A percentile compares a stretch with the other conserved stretches of the same genome.
Conservation (phyloP, 2,329 filamentous ascomycete genomes). For the Alternaria burnsii region DNA sequence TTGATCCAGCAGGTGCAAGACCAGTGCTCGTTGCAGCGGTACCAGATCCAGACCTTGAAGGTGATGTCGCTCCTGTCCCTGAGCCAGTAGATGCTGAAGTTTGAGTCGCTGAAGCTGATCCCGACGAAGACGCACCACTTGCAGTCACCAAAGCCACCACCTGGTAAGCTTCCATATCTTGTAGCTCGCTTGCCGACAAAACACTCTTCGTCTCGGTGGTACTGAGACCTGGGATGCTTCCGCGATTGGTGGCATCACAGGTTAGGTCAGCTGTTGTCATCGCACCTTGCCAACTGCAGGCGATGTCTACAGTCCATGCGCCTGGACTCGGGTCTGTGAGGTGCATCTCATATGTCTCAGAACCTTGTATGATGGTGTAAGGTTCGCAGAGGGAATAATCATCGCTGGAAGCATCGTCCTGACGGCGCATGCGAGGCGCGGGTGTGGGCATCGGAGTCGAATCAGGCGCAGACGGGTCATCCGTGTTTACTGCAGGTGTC, state of each 20-base stretch:
- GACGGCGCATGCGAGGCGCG: conserved; percentile 30
- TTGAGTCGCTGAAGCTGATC: conserved; percentile 12
- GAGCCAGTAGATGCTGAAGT: not conserved
- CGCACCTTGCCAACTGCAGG: conserved; percentile 35
- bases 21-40: conserved; percentile 22
- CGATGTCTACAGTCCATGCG: conserved; percentile 28
- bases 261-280: conserved; percentile 33
- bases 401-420: conserved; percentile 9
- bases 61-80: conserved; percentile 14
- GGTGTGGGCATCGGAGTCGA: conserved; percentile 23
- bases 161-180: conserved; percentile 9
- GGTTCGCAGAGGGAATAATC: conserved; percentile 27
- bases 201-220: conserved; percentile 3
- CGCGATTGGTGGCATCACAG: conserved; percentile 27
- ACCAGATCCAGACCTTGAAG: conserved; percentile 21
- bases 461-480: not conserved
- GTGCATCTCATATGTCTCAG: conserved; percentile 28
- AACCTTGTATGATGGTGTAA: conserved; percentile 37
- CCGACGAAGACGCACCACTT: conserved; percentile 11
- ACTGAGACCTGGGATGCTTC: conserved; percentile 3
- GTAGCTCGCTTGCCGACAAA: conserved; percentile 18
- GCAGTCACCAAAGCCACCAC: conserved; percentile 25
- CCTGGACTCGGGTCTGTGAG: conserved; percentile 31
- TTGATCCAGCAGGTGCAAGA: conserved; percentile 27
- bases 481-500: not conserved